Conservation (phyloP, 2,329 filamentous ascomycete species). For the Plenodomus lindquistii region DNA sequence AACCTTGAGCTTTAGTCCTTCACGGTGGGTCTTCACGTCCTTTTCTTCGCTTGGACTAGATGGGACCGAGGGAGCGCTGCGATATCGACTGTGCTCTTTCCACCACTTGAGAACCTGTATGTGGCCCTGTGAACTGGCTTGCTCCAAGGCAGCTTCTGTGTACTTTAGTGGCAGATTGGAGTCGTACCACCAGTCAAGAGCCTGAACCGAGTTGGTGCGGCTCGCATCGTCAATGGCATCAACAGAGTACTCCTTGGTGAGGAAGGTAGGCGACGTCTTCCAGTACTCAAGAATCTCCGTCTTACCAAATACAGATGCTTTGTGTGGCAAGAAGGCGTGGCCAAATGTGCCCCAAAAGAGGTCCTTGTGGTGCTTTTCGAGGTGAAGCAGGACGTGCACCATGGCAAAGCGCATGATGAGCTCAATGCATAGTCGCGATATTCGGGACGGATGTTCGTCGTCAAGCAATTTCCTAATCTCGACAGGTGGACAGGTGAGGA, state of each 20-base stretch:
- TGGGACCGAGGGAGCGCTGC: slow-evolving; percentile 27
- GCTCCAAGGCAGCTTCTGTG: slow-evolving; percentile 84
- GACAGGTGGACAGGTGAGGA: slow-evolving; percentile 71
- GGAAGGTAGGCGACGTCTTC: slow-evolving; percentile 79
- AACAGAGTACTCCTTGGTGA: slow-evolving; percentile 82
- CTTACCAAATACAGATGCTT: slow-evolving; percentile 85
- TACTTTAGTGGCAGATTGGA: slow-evolving; percentile 80
- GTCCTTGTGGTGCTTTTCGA: slow-evolving; percentile 68
- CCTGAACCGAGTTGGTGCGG: slow-evolving; percentile 78
- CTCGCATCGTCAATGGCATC: slow-evolving; percentile 89
- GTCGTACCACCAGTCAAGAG: slow-evolving; percentile 90
- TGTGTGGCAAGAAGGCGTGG: slow-evolving; percentile 79
- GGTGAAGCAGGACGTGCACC: slow-evolving; percentile 74
- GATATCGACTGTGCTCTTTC: slow-evolving; percentile 67
- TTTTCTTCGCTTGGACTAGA: slow-evolving; percentile 19
- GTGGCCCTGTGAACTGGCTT: slow-evolving; percentile 82
- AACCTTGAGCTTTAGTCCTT: slow-evolving; percentile 67
- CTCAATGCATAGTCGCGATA: slow-evolving; percentile 82
- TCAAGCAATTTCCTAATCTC: slow-evolving; percentile 76
- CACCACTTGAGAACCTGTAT: slow-evolving; percentile 92
- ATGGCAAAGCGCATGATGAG: slow-evolving; percentile 91
- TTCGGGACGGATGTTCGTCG: slow-evolving; percentile 69
- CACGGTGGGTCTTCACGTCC: slow-evolving; percentile 13
- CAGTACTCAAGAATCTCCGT: slow-evolving; percentile 89
- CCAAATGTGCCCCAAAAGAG: slow-evolving; percentile 87